A percentile compares a stretch with the other conserved stretches of the same genome.
Conservation (phyloP, 148 eudicot genomes). For the Dysphania ambrosioides region DNA sequence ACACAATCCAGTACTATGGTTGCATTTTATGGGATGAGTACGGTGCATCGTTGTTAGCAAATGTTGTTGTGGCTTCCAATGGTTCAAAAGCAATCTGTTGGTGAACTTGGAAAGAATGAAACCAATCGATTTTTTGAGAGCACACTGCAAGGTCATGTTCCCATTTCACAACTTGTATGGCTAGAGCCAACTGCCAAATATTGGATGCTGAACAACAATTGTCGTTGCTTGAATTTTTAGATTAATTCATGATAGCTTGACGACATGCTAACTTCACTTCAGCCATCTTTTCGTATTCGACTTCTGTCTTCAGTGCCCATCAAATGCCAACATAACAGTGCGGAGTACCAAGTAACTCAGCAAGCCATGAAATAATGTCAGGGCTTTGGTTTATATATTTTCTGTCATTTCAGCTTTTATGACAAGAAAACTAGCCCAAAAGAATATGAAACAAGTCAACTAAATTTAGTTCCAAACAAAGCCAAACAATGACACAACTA, state of each 20-base stretch:
- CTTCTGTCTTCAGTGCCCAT: not conserved
- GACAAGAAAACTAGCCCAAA: not conserved
- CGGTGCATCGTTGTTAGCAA: not conserved
- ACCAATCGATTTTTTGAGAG: not conserved
- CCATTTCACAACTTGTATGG: not conserved
- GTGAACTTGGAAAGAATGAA: not conserved
- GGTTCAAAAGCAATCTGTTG: not conserved
- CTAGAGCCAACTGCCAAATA: not conserved
- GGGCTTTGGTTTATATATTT: no score
- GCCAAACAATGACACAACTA: not conserved
- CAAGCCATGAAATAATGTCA: no score
- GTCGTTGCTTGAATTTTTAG: not conserved
- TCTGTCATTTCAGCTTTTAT: no score
- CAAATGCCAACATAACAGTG: not conserved
- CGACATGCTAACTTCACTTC: not conserved
- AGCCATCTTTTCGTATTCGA: not conserved
- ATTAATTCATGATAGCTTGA: not conserved
- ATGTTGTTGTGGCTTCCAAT: not conserved
- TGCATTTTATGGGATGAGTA: not conserved
- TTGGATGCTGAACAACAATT: not conserved
- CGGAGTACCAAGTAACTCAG: not conserved
- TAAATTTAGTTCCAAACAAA: not conserved
- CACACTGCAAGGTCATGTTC: not conserved
- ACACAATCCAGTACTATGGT: not conserved
- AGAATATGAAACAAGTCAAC: not conserved